Percentiles rank a stretch among this genome's conserved stretches.
These are phyloP conservation scores for Durotheca rogersii DNA, from an alignment of 495 filamentous ascomycete genomes.

Conservation along the genomic window DNA sequence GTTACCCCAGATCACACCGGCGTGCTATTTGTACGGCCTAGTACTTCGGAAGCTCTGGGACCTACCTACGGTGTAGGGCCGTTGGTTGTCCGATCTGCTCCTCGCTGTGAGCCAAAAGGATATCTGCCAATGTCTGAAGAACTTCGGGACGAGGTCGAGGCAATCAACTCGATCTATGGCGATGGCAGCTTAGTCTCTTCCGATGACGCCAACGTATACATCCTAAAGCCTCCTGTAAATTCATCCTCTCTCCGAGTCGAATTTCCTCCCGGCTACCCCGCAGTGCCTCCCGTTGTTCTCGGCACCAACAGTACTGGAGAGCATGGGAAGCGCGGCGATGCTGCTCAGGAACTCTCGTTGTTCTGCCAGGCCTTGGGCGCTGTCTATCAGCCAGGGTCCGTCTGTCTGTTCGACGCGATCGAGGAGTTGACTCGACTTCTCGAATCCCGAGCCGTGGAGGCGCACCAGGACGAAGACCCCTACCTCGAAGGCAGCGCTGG, in stretches of 20 bases:
- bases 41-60: too few relatives aligned
- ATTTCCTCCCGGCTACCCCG: slow-evolving; percentile 73
- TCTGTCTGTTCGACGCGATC: slow-evolving; percentile 86
- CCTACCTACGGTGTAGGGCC: too few relatives aligned
- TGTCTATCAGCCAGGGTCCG: slow-evolving; percentile 69
- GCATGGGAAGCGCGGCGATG: slow-evolving; percentile 64
- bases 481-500: slow-evolving; percentile 15
- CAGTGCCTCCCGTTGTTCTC: slow-evolving; percentile 64
- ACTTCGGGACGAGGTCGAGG: slow-evolving; percentile 78
- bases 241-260: slow-evolving; percentile 59
- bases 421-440: slow-evolving; percentile 57
- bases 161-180: slow-evolving; percentile 92
- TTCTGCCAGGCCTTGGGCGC: slow-evolving; percentile 64
- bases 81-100: too few relatives aligned
- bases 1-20: too few relatives aligned
- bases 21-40: too few relatives aligned
- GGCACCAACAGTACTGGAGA: slow-evolving; percentile 63
- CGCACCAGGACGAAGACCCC: slow-evolving; percentile 13
- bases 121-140: slow-evolving; percentile 64
- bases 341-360: slow-evolving; percentile 62
- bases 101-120: background rate
- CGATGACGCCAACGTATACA: slow-evolving; percentile 40
- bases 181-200: slow-evolving; percentile 57
- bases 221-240: slow-evolving; percentile 53
- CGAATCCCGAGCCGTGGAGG: slow-evolving; percentile 18